A percentile compares a stretch with the other conserved stretches of the same genome.
These are phyloP conservation scores for Leccinum cinnamomeum DNA, from an alignment of 1,284 basidiomycete species.

Conservation along the genomic window DNA sequence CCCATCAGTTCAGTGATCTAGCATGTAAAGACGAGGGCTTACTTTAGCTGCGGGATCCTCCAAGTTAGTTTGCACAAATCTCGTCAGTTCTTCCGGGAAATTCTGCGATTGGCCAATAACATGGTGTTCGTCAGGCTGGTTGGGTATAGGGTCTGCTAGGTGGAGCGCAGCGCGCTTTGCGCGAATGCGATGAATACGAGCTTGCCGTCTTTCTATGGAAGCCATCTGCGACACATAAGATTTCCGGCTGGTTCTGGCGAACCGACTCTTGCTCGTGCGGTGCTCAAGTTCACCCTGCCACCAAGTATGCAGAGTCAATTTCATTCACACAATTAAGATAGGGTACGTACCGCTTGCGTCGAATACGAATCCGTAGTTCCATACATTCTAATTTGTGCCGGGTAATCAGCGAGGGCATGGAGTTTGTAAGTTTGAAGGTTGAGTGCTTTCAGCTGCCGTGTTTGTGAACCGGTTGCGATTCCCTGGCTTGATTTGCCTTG, in stretches of 20 bases:
- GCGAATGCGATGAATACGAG: not conserved
- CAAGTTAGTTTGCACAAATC: constrained; percentile 8
- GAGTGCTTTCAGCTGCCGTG: not conserved
- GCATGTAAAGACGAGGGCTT: not conserved
- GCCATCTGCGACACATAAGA: not conserved
- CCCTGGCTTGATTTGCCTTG: not conserved
- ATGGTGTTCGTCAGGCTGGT: constrained; percentile 12
- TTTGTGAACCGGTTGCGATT: not conserved
- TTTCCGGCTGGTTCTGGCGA: not conserved
- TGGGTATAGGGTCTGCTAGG: not conserved
- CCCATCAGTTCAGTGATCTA: not conserved
- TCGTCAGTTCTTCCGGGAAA: constrained; percentile 13
- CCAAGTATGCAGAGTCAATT: too few species aligned
- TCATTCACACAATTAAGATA: not conserved
- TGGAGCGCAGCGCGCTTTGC: not conserved
- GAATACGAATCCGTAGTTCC: not conserved
- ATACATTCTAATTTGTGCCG: not conserved
- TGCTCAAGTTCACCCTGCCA: not conserved
- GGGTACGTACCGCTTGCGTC: too few species aligned
- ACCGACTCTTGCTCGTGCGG: not conserved
- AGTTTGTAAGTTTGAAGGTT: not conserved
- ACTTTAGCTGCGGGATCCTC: not conserved
- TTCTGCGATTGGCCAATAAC: constrained; percentile 18
- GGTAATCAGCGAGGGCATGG: not conserved
- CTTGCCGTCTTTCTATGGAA: not conserved